A percentile compares a stretch with the other conserved stretches of the same genome.
These are phyloP conservation scores for Leccinum ochraceum DNA, from an alignment of 768 basidiomycete genomes.

Conservation along the genomic window DNA sequence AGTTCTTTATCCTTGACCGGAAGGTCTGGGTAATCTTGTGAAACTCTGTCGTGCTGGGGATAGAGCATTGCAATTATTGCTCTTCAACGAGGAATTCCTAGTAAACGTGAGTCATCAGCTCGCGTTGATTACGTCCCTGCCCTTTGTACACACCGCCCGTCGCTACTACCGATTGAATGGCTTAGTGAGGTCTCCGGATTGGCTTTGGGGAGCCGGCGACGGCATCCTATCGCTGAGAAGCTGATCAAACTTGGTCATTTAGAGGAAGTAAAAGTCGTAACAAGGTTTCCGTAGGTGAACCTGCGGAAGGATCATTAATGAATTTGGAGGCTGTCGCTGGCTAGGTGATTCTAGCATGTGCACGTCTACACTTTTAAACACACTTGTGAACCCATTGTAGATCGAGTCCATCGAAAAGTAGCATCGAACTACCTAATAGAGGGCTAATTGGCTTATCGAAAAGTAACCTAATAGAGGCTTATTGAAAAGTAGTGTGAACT, in stretches of 20 bases:
- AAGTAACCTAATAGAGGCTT: too few species aligned
- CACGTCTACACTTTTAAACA: background rate
- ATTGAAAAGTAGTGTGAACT: too few species aligned
- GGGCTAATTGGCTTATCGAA: too few species aligned
- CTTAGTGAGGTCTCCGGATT: slow-evolving; percentile 86
- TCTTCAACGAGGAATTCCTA: slow-evolving; percentile 91
- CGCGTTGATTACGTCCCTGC: slow-evolving; percentile 89
- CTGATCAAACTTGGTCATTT: slow-evolving; percentile 79
- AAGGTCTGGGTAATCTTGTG: slow-evolving; percentile 80
- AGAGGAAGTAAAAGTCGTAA: slow-evolving; percentile 85
- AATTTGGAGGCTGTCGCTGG: slow-evolving; percentile 28
- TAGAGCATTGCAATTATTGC: slow-evolving; percentile 91
- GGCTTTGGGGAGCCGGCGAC: slow-evolving; percentile 61
- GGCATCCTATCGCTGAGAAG: slow-evolving; percentile 56
- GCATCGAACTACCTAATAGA: too few species aligned
- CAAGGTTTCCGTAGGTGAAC: slow-evolving; percentile 83
- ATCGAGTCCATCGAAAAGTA: too few species aligned
- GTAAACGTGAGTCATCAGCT: slow-evolving; percentile 88
- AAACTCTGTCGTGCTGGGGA: slow-evolving; percentile 82
- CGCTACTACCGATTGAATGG: slow-evolving; percentile 91
- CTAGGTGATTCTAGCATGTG: slow-evolving; percentile 4
- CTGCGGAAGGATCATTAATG: slow-evolving; percentile 76
- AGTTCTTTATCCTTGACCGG: slow-evolving; percentile 68
- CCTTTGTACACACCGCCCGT: slow-evolving; percentile 90
- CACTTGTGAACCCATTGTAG: slow-evolving; percentile 15